phyloP scores from a whole-genome alignment of 345 rosid species.

The Corchorus olitorius region DNA sequence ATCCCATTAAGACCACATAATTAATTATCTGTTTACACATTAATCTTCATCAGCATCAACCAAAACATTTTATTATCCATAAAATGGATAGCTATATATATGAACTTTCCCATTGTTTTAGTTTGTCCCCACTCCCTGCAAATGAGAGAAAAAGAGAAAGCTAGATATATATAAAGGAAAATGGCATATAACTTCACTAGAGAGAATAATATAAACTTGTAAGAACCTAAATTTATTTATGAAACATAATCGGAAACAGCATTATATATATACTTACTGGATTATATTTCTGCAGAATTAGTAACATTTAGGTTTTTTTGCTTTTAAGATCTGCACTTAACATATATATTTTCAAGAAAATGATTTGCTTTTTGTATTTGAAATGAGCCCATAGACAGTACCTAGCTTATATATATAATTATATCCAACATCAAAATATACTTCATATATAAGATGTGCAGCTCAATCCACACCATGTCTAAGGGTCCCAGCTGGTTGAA shows the following conservation, averaged over 20 bases:
- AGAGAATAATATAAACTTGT: conserved; percentile 2
- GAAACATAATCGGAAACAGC: conserved; percentile 30
- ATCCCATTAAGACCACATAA: too few relatives aligned
- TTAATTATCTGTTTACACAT: too few relatives aligned
- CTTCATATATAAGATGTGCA: neutral
- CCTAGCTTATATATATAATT: conserved; percentile 1
- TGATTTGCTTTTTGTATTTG: conserved; percentile 22
- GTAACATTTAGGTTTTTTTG: conserved; percentile 53
- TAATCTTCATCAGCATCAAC: neutral
- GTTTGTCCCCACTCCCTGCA: neutral
- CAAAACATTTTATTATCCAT: neutral
- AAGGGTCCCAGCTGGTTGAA: conserved; percentile 52
- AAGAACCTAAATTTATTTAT: conserved; percentile 23
- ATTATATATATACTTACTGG: conserved; percentile 18
- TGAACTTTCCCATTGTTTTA: neutral
- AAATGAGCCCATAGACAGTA: conserved; percentile 21
- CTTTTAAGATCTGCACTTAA: conserved; percentile 29
- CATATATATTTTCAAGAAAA: conserved; percentile 32
- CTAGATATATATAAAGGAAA: neutral
- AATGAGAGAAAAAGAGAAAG: neutral
- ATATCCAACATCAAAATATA: neutral
- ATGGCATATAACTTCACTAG: conserved; percentile 25
- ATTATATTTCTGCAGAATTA: conserved; percentile 35
- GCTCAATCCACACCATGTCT: conserved; percentile 24
- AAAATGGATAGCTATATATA: neutral